Conservation (phyloP, 2,329 filamentous ascomycete species). For the Aspergillus brasiliensis region DNA sequence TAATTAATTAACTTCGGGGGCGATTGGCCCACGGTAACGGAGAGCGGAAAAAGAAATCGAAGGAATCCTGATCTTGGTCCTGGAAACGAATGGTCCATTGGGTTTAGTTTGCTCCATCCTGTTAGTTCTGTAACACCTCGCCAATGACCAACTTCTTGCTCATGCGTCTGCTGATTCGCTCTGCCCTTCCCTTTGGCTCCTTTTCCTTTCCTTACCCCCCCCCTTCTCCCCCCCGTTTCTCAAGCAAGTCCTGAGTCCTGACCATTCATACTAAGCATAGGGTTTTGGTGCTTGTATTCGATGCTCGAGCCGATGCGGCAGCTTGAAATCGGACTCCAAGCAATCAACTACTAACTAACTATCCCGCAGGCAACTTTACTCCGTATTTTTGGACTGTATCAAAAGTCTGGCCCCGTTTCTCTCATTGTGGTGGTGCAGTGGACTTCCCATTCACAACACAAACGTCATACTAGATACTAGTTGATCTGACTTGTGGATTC, state of each 20-base stretch:
- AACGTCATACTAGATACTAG: neutral
- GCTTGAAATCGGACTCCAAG: neutral
- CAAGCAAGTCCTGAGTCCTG: neutral
- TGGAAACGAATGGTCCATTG: constrained; percentile 15
- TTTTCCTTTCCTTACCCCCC: neutral
- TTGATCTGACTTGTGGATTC: neutral
- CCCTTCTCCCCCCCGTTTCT: constrained; percentile 5
- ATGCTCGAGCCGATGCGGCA: neutral
- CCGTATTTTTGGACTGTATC: neutral
- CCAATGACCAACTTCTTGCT: constrained; percentile 11
- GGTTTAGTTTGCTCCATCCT: constrained; percentile 15
- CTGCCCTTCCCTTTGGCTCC: neutral
- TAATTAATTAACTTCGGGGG: constrained; percentile 1
- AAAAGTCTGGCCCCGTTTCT: neutral
- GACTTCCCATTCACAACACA: neutral
- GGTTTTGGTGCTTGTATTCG: neutral
- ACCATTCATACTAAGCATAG: constrained; percentile 11
- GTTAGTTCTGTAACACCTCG: constrained; percentile 20
- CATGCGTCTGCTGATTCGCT: constrained; percentile 12
- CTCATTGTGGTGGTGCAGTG: neutral
- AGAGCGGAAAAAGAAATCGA: constrained; percentile 2
- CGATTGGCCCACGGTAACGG: constrained; percentile 6
- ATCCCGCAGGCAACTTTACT: neutral
- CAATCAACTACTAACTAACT: neutral
- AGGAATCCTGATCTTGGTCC: constrained; percentile 8